Evolutionary conservation across 169 alveolate species (phyloP).

Genomic region (Cystoisospora suis): DNA sequence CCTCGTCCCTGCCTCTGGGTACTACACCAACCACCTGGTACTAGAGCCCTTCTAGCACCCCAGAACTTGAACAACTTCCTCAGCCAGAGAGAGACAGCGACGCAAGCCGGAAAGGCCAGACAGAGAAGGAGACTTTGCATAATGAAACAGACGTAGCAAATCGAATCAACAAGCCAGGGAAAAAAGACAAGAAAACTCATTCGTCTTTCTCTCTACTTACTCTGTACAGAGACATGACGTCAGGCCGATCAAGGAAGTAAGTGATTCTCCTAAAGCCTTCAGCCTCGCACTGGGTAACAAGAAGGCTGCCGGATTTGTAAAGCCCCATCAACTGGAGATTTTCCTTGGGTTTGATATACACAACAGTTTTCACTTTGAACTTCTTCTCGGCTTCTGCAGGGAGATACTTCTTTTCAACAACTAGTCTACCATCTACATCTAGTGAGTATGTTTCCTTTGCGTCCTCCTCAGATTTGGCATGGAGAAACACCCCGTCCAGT

Average conservation of each 20-base stretch:
- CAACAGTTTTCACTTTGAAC: conserved; percentile 71
- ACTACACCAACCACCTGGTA: too few relatives aligned
- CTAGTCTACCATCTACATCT: conserved; percentile 67
- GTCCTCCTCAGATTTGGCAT: neutral
- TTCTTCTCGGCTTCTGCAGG: conserved; percentile 66
- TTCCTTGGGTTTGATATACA: conserved; percentile 66
- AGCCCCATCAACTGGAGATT: conserved; percentile 71
- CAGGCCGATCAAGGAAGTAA: conserved; percentile 91
- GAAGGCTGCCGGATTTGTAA: conserved; percentile 84
- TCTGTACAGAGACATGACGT: conserved; percentile 83
- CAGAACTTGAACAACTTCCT: too few relatives aligned
- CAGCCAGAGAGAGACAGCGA: too few relatives aligned
- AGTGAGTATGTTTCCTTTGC: conserved; percentile 68
- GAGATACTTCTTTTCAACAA: conserved; percentile 52
- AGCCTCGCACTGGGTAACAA: conserved; percentile 93
- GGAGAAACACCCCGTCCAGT: conserved; percentile 76
- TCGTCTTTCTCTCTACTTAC: conserved; percentile 49
- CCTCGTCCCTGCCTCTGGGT: too few relatives aligned
- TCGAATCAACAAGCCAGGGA: too few relatives aligned
- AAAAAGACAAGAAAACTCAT: too few relatives aligned
- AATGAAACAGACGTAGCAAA: too few relatives aligned
- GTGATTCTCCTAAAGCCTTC: conserved; percentile 91
- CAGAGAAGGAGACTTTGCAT: too few relatives aligned
- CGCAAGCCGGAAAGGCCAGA: too few relatives aligned
- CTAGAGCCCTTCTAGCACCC: too few relatives aligned